These are phyloP conservation scores for Tuber aestivum DNA, from an alignment of 495 filamentous ascomycete genomes.

Conservation along the genomic window DNA sequence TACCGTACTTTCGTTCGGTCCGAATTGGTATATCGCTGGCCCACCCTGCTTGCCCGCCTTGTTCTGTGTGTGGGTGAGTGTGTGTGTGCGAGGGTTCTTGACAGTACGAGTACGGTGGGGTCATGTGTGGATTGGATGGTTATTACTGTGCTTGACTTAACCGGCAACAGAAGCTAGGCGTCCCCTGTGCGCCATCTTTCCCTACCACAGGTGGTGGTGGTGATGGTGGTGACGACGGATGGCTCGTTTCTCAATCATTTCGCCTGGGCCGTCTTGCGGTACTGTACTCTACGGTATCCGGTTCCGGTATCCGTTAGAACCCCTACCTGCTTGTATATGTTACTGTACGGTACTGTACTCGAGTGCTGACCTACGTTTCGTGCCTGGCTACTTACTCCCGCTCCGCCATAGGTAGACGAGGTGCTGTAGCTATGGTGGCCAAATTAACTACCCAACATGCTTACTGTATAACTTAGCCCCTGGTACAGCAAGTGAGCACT, in stretches of 20 bases:
- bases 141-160: background rate
- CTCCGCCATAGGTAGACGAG: no score
- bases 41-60: background rate
- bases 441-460: no score
- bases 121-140: background rate
- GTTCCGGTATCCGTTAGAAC: background rate
- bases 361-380: no score
- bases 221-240: background rate
- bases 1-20: background rate
- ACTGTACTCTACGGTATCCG: no score
- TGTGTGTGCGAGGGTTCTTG: background rate
- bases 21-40: background rate
- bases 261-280: background rate
- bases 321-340: no score
- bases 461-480: no score
- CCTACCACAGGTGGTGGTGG: background rate
- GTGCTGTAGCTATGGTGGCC: no score
- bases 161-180: background rate
- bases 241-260: background rate
- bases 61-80: background rate
- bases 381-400: background rate
- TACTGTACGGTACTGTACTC: no score
- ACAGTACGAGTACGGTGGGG: background rate
- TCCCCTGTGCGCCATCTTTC: background rate
- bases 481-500: background rate